phyloP scores from a whole-genome alignment of 495 filamentous ascomycete genomes.

The Tuber calosporum region DNA sequence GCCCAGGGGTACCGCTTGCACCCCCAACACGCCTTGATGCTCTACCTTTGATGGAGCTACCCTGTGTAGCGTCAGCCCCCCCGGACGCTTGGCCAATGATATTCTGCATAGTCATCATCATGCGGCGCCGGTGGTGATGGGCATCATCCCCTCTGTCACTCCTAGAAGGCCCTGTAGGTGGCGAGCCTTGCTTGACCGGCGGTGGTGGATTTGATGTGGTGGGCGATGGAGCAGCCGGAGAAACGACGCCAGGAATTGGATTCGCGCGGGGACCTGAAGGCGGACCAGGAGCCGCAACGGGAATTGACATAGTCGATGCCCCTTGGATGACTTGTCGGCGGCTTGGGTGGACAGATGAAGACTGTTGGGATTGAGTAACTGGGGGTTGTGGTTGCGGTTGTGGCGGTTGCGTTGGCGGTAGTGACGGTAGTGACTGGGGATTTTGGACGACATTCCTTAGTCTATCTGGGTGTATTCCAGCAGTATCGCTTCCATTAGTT shows the following conservation, averaged over 20 bases:
- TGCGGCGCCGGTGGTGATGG: slow-evolving; percentile 35
- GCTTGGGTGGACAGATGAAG: slow-evolving; percentile 25
- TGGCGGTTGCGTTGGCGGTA: slow-evolving; percentile 33
- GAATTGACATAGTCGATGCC: slow-evolving; percentile 6
- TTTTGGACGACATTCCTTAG: slow-evolving; percentile 42
- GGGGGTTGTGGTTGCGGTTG: slow-evolving; percentile 36
- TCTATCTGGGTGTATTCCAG: slow-evolving; percentile 51
- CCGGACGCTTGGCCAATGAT: slow-evolving; percentile 29
- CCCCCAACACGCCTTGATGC: slow-evolving; percentile 27
- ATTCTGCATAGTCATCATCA: slow-evolving; percentile 38
- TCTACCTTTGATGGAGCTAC: slow-evolving; percentile 32
- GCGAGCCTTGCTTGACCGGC: slow-evolving; percentile 20
- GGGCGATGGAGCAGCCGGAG: slow-evolving; percentile 1
- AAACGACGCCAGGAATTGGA: not conserved
- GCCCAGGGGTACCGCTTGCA: slow-evolving; percentile 17
- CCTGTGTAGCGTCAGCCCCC: slow-evolving; percentile 23
- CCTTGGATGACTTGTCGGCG: slow-evolving; percentile 31
- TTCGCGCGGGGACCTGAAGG: slow-evolving; percentile 28
- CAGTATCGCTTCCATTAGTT: slow-evolving; percentile 34
- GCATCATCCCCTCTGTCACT: slow-evolving; percentile 33
- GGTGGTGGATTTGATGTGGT: slow-evolving; percentile 4
- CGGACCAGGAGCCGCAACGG: slow-evolving; percentile 5
- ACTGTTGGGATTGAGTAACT: slow-evolving; percentile 26
- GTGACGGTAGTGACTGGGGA: slow-evolving; percentile 34
- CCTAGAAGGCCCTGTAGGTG: slow-evolving; percentile 35